Conservation (phyloP, 2,329 filamentous ascomycete genomes). For the Verticillium isaacii region DNA sequence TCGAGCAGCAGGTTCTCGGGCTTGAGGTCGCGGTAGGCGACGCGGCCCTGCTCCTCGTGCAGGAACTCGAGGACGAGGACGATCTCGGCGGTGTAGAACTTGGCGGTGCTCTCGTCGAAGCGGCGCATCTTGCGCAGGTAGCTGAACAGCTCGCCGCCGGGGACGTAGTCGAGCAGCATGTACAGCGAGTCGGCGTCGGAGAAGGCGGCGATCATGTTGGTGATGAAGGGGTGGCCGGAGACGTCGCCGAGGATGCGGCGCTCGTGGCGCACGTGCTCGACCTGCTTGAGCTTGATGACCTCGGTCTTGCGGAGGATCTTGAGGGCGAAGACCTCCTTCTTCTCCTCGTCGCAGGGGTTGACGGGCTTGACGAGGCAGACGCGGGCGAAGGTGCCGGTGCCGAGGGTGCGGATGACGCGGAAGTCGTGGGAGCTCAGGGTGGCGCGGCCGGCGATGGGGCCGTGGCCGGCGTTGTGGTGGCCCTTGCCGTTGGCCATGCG, state of each 20-base stretch:
- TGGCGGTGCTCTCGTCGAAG: slow-evolving; percentile 73
- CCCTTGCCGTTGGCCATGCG: slow-evolving; percentile 4
- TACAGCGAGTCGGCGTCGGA: slow-evolving; percentile 75
- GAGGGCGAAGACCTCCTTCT: slow-evolving; percentile 68
- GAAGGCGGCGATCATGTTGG: slow-evolving; percentile 72
- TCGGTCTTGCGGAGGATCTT: slow-evolving; percentile 72
- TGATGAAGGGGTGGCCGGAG: slow-evolving; percentile 79
- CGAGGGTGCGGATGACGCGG: slow-evolving; percentile 68
- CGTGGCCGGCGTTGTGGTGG: slow-evolving; percentile 8
- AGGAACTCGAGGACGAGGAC: slow-evolving; percentile 76
- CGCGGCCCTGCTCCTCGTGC: slow-evolving; percentile 70
- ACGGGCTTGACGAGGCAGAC: slow-evolving; percentile 72
- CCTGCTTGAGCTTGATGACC: slow-evolving; percentile 78
- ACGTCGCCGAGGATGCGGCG: slow-evolving; percentile 73
- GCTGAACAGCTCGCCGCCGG: slow-evolving; percentile 79
- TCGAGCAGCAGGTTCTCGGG: slow-evolving; percentile 80
- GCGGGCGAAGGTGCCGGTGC: slow-evolving; percentile 75
- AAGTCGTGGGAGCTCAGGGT: slow-evolving; percentile 54
- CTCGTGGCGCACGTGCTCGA: slow-evolving; percentile 83
- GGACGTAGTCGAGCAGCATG: slow-evolving; percentile 79
- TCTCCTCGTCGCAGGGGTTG: slow-evolving; percentile 45
- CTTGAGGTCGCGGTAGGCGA: slow-evolving; percentile 79
- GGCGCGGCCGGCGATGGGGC: slow-evolving; percentile 9
- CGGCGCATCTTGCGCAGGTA: slow-evolving; percentile 73
- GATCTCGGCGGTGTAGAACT: slow-evolving; percentile 82